Conservation (phyloP, 2,329 filamentous ascomycete genomes). For the Venturia asperata region DNA sequence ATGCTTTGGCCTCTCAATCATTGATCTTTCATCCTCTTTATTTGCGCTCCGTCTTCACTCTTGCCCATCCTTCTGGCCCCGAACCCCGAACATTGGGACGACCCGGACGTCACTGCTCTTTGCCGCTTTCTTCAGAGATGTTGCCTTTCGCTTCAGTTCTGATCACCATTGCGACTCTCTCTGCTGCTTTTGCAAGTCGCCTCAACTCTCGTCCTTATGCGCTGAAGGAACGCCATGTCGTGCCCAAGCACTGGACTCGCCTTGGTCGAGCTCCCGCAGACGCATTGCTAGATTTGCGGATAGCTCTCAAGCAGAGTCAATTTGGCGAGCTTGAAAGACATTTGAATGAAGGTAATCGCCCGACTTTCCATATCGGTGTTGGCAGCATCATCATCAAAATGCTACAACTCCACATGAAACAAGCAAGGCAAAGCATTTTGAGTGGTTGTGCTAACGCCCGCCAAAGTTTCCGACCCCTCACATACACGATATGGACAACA, state of each 20-base stretch:
- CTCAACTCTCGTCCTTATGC: conserved; percentile 31
- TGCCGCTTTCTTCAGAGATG: conserved; percentile 1
- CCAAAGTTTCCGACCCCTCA: conserved; percentile 37
- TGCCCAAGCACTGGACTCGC: conserved; percentile 46
- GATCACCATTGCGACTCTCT: conserved; percentile 1
- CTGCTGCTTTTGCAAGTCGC: conserved; percentile 3
- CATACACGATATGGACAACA: conserved; percentile 55
- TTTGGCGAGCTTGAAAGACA: conserved; percentile 52
- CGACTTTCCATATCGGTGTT: no score
- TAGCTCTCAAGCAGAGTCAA: conserved; percentile 52
- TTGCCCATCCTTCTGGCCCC: not conserved
- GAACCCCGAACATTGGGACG: not conserved
- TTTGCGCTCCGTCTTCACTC: not conserved
- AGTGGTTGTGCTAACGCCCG: not conserved
- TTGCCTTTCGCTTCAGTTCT: conserved; percentile 8
- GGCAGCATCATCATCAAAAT: no score
- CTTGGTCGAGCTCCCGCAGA: conserved; percentile 42
- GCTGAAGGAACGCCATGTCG: conserved; percentile 50
- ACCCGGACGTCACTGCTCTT: not conserved
- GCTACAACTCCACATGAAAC: no score
- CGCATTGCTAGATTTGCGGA: conserved; percentile 48
- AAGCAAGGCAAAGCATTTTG: not conserved
- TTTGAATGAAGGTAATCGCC: conserved; percentile 39
- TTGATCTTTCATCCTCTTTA: not conserved
- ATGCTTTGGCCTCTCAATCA: not conserved